Evolutionary conservation across 345 rosid genomes (phyloP).

Genomic region (Anacardium occidentale): DNA sequence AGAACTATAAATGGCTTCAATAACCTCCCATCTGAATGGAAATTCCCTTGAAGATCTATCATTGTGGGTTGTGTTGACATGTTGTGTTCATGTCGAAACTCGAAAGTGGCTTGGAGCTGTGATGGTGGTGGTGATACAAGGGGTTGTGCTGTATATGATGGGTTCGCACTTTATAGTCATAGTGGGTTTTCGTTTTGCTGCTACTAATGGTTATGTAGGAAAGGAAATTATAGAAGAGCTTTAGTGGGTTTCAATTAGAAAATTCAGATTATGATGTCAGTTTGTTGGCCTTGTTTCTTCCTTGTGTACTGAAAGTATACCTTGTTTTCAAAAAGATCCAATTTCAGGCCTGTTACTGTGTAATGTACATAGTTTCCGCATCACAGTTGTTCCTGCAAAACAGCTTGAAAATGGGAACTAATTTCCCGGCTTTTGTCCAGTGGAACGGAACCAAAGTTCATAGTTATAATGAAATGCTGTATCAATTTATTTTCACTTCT

Average conservation of each 20-base stretch:
- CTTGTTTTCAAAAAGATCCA: not conserved
- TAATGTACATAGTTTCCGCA: not conserved
- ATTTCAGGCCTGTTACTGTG: not conserved
- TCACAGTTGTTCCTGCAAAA: not conserved
- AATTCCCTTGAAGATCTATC: constrained; percentile 40
- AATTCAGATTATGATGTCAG: not conserved
- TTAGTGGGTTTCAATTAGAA: not conserved
- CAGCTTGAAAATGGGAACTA: not conserved
- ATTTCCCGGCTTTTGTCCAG: not conserved
- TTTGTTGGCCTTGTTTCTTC: not conserved
- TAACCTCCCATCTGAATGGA: constrained; percentile 21
- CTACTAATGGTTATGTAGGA: not conserved
- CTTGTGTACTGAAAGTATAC: not conserved
- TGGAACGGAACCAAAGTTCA: too few relatives aligned
- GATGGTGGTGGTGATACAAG: constrained; percentile 1
- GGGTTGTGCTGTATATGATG: constrained; percentile 2
- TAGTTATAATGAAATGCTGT: too few relatives aligned
- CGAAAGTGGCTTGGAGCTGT: not conserved
- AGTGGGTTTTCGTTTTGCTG: not conserved
- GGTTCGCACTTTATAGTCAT: not conserved
- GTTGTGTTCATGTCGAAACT: not conserved
- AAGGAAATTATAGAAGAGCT: not conserved
- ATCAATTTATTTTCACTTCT: too few relatives aligned
- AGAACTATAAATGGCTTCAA: too few relatives aligned
- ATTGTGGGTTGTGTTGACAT: not conserved